Evolutionary conservation across 345 rosid species (phyloP).

Genomic region (Dimocarpus longan): DNA sequence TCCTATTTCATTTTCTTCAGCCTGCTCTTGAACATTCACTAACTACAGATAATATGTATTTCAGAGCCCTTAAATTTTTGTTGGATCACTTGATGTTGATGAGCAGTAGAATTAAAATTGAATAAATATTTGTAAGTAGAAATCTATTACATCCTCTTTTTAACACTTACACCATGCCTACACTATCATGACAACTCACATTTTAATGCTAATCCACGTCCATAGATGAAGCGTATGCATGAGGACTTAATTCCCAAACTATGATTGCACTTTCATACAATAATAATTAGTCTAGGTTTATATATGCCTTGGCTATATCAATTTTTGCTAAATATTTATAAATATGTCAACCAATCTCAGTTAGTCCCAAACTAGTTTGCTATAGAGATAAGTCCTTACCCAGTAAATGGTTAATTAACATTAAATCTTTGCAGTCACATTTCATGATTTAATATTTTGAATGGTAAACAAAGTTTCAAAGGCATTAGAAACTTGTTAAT

Average conservation of each 20-base stretch:
- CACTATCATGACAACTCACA: not conserved
- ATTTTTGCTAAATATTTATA: too few species aligned
- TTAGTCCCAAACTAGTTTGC: too few species aligned
- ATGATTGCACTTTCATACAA: not conserved
- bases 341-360: too few species aligned
- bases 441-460: too few species aligned
- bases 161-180: not conserved
- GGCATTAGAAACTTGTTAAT: too few species aligned
- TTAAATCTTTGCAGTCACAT: too few species aligned
- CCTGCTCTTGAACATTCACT: not conserved
- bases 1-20: not conserved
- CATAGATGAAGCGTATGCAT: not conserved
- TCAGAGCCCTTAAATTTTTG: not conserved
- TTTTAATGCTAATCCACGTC: not conserved
- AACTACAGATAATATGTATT: not conserved
- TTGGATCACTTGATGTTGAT: not conserved
- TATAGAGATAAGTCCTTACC: too few species aligned
- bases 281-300: too few species aligned
- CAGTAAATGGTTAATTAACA: too few species aligned
- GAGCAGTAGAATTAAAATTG: slow-evolving; percentile 4
- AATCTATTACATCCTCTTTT: not conserved
- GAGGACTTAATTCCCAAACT: not conserved
- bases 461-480: too few species aligned
- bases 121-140: not conserved
- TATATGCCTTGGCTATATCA: too few species aligned